Conservation (phyloP, 2,329 filamentous ascomycete species). For the Monilinia aucupariae region DNA sequence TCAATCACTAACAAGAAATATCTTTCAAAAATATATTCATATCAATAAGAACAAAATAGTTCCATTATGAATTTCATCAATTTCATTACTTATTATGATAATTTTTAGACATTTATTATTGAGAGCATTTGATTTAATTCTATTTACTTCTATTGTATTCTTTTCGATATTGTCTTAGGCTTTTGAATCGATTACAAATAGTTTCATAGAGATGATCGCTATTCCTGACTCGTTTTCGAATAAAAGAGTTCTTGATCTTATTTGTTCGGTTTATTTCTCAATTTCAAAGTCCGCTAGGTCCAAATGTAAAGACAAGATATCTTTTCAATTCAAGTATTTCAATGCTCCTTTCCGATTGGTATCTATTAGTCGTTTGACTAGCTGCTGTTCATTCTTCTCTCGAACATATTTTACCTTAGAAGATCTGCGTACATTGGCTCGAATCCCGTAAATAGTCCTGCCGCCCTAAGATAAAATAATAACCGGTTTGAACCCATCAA, state of each 20-base stretch:
- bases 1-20: too few species aligned
- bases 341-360: too few species aligned
- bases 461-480: slow-evolving; percentile 1
- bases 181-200: not conserved
- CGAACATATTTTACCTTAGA: not conserved
- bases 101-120: not conserved
- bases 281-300: too few species aligned
- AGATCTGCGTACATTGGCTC: not conserved
- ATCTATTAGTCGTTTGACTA: not conserved
- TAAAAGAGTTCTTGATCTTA: too few species aligned
- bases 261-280: too few species aligned
- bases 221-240: too few species aligned
- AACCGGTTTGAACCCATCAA: not conserved
- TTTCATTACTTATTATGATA: not conserved
- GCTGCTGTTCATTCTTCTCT: not conserved
- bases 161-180: not conserved
- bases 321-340: too few species aligned
- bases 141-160: not conserved
- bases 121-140: not conserved
- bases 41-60: too few species aligned
- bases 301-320: too few species aligned
- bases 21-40: too few species aligned
- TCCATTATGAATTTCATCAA: not conserved
- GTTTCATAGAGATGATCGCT: too few species aligned
- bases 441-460: not conserved